Base-by-base conservation (phyloP, 495 filamentous ascomycete species). In the Penicillium verhagenii region DNA sequence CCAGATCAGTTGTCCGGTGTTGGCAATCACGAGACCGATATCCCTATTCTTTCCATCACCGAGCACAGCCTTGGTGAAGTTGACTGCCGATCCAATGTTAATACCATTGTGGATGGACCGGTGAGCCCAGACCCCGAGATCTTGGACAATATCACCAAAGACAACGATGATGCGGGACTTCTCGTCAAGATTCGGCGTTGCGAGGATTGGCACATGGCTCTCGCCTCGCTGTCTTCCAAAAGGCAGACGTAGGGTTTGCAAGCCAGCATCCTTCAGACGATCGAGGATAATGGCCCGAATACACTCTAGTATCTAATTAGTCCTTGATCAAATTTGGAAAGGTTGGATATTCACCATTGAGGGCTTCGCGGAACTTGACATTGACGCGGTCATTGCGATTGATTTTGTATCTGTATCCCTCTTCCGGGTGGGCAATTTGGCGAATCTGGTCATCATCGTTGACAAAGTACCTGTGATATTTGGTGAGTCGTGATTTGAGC, bases 101-200 rank as follows among this genome's bases (percentile, higher is more conserved):
- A 95, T 77, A 39, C 87, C 82, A 3, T 63, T 56, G 50, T 82
- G 78, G 18, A 87, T 65, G 6, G 80, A 73, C 13, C 90, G 86
- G 61, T 87, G 86, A 6, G 90, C 80, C 59, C 90, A 82, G 47
- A 92, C 73, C 3, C 89, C 90, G 3, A 94, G 75, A 48, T 93
- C 86, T 61, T 95, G 87, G 10, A 51, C 57, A 2, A 77, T 64
- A 53, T 93, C 86, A 53, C 88, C 87, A 57, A 95, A 79, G 50
- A 94, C 73, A 49, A 96, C 67, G n/a, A 95, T 71, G 9, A 96
- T 72, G 11, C 88, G 84, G 18, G 78, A 78, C 24, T 80, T 82
- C n/a, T 58, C 64, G 29, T 67, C 56, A 7, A 96, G 63, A 48
- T 87, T 76, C 29, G 66, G 16, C 13, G 84, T 82, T 40, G 83